Evolutionary conservation across 2,329 filamentous ascomycete genomes (phyloP), one percentile per base, ranked within the genome.

Genomic region (Ciborinia camelliae): DNA sequence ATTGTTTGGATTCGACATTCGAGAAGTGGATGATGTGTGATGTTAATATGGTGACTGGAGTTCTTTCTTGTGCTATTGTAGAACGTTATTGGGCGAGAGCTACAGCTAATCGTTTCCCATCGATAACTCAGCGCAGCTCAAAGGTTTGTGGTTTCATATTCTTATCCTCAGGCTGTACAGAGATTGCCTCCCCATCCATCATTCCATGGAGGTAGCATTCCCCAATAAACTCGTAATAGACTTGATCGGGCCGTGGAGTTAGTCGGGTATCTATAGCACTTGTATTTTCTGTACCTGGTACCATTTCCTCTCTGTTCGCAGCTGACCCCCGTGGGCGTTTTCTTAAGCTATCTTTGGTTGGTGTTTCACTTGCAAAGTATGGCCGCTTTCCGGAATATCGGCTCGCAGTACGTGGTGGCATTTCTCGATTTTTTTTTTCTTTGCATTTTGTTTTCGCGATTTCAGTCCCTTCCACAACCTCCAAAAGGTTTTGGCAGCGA

Each of bases 1-100:
- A 64, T 84, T 90, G 84, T 69, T 75, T 62, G 67, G 63, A 3
- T 73, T 68, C 60, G 61, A 67, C 9, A 65, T 73, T 59, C 55
- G 72, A 26, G 72, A 75, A 58, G 60, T 63, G 9, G 60, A 63
- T 48, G 60, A 63, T 20, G 1, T 63, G 12, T 63, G 20, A 63
- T 18, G 23, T n/a, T 14, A 23, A 23, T 14, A 45, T 32, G 20
- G 2, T 50, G 15, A 1, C n/a, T 23, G 3, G 12, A 23, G 12
- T 5, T 4, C 10, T n/a, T 47, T 26, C 7, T 45, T 45, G 43
- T 9, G 10, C 10, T 23, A 9, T 45, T 47, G 8, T 23, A 47
- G 23, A 47, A 47, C 20, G 35, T 12, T 12, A 37, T 37, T 2
- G 35, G 35, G 4, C 8, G 14, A 37, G 35, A 10, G 35, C 35